phyloP scores from a whole-genome alignment of 1,284 basidiomycete genomes.

The Pseudozyma tsukubaensis region DNA sequence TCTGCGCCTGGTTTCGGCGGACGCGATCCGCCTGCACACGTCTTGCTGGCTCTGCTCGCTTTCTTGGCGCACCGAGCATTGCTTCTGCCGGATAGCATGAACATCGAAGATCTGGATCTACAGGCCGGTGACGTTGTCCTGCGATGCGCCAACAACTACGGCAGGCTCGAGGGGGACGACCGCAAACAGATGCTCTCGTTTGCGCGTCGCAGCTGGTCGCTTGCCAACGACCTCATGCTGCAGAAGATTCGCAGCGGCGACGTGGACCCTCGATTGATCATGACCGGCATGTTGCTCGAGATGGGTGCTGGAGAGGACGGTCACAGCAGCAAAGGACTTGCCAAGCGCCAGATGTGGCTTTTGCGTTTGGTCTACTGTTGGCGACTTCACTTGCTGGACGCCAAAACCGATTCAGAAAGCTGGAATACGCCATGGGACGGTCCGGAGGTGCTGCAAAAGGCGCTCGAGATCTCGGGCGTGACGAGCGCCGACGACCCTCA shows the following conservation, averaged over 20 bases:
- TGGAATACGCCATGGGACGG: slow-evolving; percentile 44
- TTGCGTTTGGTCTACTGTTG: slow-evolving; percentile 50
- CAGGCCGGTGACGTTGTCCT: slow-evolving; percentile 44
- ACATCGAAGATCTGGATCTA: slow-evolving; percentile 54
- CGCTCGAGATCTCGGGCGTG: slow-evolving; percentile 42
- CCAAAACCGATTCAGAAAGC: slow-evolving; percentile 40
- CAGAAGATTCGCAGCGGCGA: slow-evolving; percentile 52
- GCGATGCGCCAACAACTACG: slow-evolving; percentile 48
- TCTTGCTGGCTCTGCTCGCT: slow-evolving; percentile 54
- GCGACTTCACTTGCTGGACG: slow-evolving; percentile 53
- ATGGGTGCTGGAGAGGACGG: slow-evolving; percentile 58
- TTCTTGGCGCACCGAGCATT: slow-evolving; percentile 55
- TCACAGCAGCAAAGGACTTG: slow-evolving; percentile 41
- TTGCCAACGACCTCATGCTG: slow-evolving; percentile 53
- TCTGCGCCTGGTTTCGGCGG: slow-evolving; percentile 25
- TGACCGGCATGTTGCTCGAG: slow-evolving; percentile 52
- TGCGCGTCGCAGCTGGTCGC: slow-evolving; percentile 55
- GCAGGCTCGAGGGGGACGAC: slow-evolving; percentile 48
- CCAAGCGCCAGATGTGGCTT: slow-evolving; percentile 52
- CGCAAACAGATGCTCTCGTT: slow-evolving; percentile 53
- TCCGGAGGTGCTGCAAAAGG: slow-evolving; percentile 38
- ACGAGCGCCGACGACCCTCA: slow-evolving; percentile 31
- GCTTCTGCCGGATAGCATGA: slow-evolving; percentile 50
- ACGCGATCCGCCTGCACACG: slow-evolving; percentile 46
- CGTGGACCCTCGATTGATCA: slow-evolving; percentile 51